These are phyloP conservation scores for Calonectria ilicicola DNA, from an alignment of 2,329 filamentous ascomycete species.

Conservation along the genomic window DNA sequence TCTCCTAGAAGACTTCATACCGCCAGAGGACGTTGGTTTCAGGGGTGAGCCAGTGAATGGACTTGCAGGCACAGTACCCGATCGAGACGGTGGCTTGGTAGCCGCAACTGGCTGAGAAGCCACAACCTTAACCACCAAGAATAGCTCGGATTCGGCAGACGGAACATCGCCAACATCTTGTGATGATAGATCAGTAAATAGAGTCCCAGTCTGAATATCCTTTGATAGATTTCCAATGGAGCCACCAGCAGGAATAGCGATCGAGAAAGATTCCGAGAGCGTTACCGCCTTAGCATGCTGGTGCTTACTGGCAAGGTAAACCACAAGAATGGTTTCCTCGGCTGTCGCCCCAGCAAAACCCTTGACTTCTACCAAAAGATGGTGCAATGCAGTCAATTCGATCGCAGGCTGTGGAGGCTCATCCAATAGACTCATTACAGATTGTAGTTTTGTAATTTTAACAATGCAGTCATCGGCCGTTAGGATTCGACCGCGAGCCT, in stretches of 20 bases:
- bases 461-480: constrained; percentile 95
- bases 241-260: constrained; percentile 82
- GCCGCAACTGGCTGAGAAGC: constrained; percentile 64
- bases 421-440: constrained; percentile 93
- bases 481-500: constrained; percentile 83
- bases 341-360: constrained; percentile 81
- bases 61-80: constrained; percentile 58
- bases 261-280: constrained; percentile 85
- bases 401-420: constrained; percentile 77
- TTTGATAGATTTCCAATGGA: constrained; percentile 74
- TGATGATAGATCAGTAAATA: constrained; percentile 88
- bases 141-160: constrained; percentile 78
- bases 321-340: constrained; percentile 80
- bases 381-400: constrained; percentile 80
- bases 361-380: constrained; percentile 86
- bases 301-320: constrained; percentile 81
- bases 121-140: constrained; percentile 85
- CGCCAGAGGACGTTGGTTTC: constrained; percentile 62
- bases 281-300: constrained; percentile 72
- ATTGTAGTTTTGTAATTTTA: constrained; percentile 90
- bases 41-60: constrained; percentile 56
- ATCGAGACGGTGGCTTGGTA: constrained; percentile 62
- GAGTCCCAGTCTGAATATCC: constrained; percentile 79
- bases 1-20: constrained; percentile 68
- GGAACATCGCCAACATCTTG: constrained; percentile 75